Conservation (phyloP, 352 stramenopile genomes). For the Sclerospora graminicola region DNA sequence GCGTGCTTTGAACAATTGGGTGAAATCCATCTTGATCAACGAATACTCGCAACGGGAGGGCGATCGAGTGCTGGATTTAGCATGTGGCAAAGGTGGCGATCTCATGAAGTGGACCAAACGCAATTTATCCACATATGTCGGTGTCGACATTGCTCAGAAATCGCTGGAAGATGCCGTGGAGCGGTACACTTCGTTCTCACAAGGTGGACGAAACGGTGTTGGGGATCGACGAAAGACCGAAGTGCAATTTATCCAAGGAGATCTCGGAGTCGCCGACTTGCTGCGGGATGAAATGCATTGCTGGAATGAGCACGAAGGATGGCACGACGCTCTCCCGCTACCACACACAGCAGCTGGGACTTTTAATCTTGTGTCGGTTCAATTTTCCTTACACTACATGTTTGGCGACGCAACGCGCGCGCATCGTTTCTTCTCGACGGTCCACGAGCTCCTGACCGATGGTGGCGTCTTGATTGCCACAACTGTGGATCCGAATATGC, state of each 20-base stretch:
- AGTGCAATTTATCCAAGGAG: conserved; percentile 69
- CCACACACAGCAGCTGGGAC: conserved; percentile 16
- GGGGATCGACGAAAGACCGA: conserved; percentile 47
- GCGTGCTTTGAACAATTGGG: conserved; percentile 97
- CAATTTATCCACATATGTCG: conserved; percentile 91
- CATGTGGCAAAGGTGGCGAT: conserved; percentile 97
- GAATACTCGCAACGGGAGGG: conserved; percentile 68
- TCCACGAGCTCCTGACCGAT: conserved; percentile 86
- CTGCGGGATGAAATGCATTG: conserved; percentile 53
- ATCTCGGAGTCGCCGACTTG: conserved; percentile 63
- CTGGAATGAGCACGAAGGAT: conserved; percentile 52
- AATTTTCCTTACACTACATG: conserved; percentile 99
- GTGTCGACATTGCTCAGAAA: conserved; percentile 95
- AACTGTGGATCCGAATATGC: conserved; percentile 92
- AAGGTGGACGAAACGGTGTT: conserved; percentile 17
- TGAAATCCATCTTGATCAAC: conserved; percentile 94
- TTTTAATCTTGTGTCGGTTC: conserved; percentile 97
- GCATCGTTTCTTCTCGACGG: conserved; percentile 89
- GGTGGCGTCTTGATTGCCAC: conserved; percentile 94
- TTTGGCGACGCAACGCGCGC: conserved; percentile 90
- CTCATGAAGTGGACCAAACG: conserved; percentile 94
- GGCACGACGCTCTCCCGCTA: conserved; percentile 47
- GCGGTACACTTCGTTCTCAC: conserved; percentile 60
- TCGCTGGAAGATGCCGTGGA: conserved; percentile 91
- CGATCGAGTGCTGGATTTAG: conserved; percentile 93